These are phyloP conservation scores for Ophiostoma perfectum DNA, from an alignment of 2,329 filamentous ascomycete species.

Conservation along the genomic window DNA sequence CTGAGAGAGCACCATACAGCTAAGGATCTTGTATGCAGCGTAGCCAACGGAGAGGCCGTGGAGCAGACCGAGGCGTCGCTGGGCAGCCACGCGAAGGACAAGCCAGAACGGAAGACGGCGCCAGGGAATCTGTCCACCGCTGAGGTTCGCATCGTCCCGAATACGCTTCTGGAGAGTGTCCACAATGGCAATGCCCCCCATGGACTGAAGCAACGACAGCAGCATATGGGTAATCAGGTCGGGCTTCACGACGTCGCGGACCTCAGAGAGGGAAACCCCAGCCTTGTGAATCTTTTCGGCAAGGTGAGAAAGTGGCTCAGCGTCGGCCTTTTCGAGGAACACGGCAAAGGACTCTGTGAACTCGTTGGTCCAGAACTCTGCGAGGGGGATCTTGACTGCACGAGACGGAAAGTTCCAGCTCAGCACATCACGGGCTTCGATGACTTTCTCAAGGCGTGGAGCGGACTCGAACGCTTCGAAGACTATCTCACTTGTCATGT, in stretches of 20 bases:
- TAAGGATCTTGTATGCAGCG: constrained; percentile 52
- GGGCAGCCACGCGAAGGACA: constrained; percentile 52
- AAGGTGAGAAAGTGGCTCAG: constrained; percentile 40
- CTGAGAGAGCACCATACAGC: constrained; percentile 43
- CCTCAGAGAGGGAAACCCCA: constrained; percentile 44
- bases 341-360: constrained; percentile 46
- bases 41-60: constrained; percentile 41
- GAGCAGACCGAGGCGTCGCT: constrained; percentile 44
- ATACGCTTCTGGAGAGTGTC: constrained; percentile 50
- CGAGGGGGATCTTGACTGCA: constrained; percentile 43
- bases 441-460: constrained; percentile 48
- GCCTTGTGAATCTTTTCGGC: constrained; percentile 50
- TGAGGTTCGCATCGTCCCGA: constrained; percentile 56
- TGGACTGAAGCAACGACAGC: constrained; percentile 53
- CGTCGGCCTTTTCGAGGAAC: constrained; percentile 53
- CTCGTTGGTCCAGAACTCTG: constrained; percentile 28
- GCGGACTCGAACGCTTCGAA: constrained; percentile 55
- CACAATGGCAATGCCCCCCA: constrained; percentile 40
- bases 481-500: constrained; percentile 27
- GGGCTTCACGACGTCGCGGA: constrained; percentile 53
- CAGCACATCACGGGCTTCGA: constrained; percentile 48
- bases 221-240: constrained; percentile 55
- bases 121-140: constrained; percentile 50
- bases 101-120: constrained; percentile 59
- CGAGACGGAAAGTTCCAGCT: constrained; percentile 56